Evolutionary conservation across 2,329 filamentous ascomycete species (phyloP).

Genomic region (Hawksworthiomyces lignivorus): DNA sequence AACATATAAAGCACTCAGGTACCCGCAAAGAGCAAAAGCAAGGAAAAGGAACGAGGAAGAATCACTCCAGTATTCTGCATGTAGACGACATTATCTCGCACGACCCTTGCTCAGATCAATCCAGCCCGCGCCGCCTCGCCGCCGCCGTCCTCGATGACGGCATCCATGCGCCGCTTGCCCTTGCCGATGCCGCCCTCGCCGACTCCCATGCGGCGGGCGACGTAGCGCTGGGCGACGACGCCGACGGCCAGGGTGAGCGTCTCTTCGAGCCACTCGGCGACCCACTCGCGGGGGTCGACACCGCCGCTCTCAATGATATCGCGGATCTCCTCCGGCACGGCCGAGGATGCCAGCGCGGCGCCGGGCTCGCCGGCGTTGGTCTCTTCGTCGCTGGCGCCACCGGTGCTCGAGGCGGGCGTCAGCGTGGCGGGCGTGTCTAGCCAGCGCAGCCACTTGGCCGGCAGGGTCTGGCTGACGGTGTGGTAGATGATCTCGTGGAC

Average conservation of each 20-base stretch:
- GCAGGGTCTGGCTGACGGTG: conserved; percentile 74
- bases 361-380: background rate
- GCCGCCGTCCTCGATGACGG: conserved; percentile 47
- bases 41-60: too few species aligned
- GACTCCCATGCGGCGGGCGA: conserved; percentile 91
- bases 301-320: conserved; percentile 69
- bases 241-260: conserved; percentile 69
- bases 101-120: conserved; percentile 35
- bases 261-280: conserved; percentile 95
- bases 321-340: conserved; percentile 71
- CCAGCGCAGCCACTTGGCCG: conserved; percentile 83
- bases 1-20: too few species aligned
- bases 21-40: too few species aligned
- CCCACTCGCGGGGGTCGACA: conserved; percentile 93
- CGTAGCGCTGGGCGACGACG: conserved; percentile 87
- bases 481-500: conserved; percentile 85
- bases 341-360: background rate
- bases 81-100: too few species aligned
- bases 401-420: conserved; percentile 45
- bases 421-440: conserved; percentile 65
- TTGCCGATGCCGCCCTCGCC: conserved; percentile 65
- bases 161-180: conserved; percentile 53
- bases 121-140: conserved; percentile 55
- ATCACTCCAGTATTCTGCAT: too few species aligned
- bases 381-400: conserved; percentile 22